Evolutionary conservation across 2,329 filamentous ascomycete species (phyloP).

Genomic region (Exserohilum rostratum): DNA sequence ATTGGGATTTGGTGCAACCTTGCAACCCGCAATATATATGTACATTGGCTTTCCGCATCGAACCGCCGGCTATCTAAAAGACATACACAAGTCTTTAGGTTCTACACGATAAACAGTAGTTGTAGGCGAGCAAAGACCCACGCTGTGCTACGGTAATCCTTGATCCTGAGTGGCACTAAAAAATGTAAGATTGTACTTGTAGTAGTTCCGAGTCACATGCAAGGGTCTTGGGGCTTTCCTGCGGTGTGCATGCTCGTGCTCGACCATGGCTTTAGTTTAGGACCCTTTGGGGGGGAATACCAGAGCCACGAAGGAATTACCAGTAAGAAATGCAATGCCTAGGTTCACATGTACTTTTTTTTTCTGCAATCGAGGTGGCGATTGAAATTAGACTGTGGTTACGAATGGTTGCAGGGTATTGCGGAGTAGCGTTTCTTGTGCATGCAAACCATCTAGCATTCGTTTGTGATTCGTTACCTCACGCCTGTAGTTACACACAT

Average conservation of each 20-base stretch:
- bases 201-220: neutral
- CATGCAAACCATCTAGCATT: neutral
- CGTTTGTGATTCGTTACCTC: neutral
- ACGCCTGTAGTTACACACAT: neutral
- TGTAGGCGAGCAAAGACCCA: neutral
- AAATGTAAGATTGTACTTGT: neutral
- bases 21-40: neutral
- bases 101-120: neutral
- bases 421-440: neutral
- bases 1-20: neutral
- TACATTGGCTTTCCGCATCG: neutral
- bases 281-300: neutral
- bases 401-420: neutral
- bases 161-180: neutral
- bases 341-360: neutral
- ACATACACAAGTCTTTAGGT: neutral
- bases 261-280: neutral
- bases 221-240: neutral
- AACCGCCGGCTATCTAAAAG: neutral
- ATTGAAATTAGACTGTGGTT: neutral
- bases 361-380: neutral
- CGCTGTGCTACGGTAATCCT: neutral
- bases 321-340: neutral
- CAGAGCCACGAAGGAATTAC: neutral
- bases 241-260: neutral